A percentile compares a stretch with the other conserved stretches of the same genome.
These are phyloP conservation scores for Petunia hybrid DNA, from an alignment of 305 asterid species.

Conservation along the genomic window DNA sequence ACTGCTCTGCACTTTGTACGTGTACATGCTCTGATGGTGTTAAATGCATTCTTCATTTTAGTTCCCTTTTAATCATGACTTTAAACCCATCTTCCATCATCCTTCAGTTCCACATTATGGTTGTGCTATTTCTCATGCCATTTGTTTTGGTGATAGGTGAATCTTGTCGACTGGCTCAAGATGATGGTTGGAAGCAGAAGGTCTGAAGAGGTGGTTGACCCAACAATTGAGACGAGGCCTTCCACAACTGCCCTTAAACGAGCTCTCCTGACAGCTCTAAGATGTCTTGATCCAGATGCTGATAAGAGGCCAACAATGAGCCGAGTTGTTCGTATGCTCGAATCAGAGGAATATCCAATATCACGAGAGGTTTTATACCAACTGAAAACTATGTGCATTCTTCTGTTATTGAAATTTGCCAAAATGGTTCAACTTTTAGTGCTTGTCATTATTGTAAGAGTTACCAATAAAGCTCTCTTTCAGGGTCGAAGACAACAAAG, in stretches of 20 bases:
- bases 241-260: slow-evolving; percentile 66
- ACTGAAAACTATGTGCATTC: not conserved
- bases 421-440: not conserved
- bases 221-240: slow-evolving; percentile 60
- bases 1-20: too few species aligned
- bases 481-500: slow-evolving; percentile 63
- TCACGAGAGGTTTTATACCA: slow-evolving; percentile 57
- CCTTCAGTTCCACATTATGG: too few species aligned
- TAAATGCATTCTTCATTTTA: too few species aligned
- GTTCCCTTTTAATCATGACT: too few species aligned
- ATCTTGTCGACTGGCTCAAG: slow-evolving; percentile 81
- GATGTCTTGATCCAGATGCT: slow-evolving; percentile 76
- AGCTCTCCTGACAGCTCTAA: slow-evolving; percentile 66
- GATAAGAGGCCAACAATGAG: slow-evolving; percentile 73
- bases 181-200: slow-evolving; percentile 71
- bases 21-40: too few species aligned
- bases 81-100: too few species aligned
- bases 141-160: slow-evolving; percentile 47
- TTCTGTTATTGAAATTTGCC: too few species aligned
- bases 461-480: not conserved
- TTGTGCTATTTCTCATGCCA: too few species aligned
- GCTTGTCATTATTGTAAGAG: not conserved
- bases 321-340: slow-evolving; percentile 82
- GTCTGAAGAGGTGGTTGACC: slow-evolving; percentile 70
- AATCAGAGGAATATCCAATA: slow-evolving; percentile 72